Conservation (phyloP, 2,329 filamentous ascomycete genomes). For the Talaromyces sp. region DNA sequence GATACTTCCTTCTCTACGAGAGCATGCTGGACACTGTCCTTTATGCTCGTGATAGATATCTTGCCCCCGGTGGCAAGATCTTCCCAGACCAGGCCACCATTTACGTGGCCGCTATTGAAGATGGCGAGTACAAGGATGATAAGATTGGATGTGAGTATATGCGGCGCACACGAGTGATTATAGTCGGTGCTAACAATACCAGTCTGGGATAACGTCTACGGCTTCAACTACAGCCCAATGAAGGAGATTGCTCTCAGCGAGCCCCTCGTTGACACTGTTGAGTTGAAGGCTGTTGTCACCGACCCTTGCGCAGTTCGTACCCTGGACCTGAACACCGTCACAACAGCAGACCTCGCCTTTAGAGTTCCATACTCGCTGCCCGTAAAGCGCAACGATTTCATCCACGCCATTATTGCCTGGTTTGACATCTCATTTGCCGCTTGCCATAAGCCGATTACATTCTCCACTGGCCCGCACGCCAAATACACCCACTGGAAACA, state of each 20-base stretch:
- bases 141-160: conserved; percentile 88
- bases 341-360: conserved; percentile 77
- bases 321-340: conserved; percentile 91
- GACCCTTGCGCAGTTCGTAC: conserved; percentile 81
- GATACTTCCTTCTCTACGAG: conserved; percentile 98
- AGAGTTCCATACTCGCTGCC: conserved; percentile 69
- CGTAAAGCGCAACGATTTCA: conserved; percentile 82
- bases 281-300: conserved; percentile 93
- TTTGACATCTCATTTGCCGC: conserved; percentile 98
- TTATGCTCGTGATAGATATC: conserved; percentile 90
- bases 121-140: conserved; percentile 99
- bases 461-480: conserved; percentile 94
- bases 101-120: conserved; percentile 93
- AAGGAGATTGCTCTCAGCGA: conserved; percentile 92
- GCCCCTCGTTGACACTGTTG: conserved; percentile 94
- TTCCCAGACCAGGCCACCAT: conserved; percentile 99
- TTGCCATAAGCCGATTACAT: conserved; percentile 96
- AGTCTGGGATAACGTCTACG: conserved; percentile 99
- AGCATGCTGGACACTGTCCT: conserved; percentile 98
- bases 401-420: conserved; percentile 96
- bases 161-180: not conserved
- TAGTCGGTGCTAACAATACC: conserved; percentile 22
- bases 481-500: conserved; percentile 99
- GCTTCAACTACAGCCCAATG: conserved; percentile 92
- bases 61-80: conserved; percentile 81